Evolutionary conservation across 805 yeast genomes (phyloP), one percentile per base, ranked within the genome.

Genomic region (Candida orba): DNA sequence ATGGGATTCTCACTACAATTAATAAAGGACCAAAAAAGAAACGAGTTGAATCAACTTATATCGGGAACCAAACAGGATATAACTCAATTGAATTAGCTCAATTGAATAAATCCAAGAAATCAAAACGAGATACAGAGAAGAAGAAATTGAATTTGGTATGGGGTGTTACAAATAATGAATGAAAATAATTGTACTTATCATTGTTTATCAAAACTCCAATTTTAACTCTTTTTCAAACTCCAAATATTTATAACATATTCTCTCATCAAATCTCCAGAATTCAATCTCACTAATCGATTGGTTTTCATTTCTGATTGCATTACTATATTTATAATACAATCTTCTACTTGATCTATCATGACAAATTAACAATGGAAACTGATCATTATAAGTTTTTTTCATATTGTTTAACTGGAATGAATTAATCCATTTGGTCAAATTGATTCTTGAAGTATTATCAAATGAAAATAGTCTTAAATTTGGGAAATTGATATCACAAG

Each of bases 401-500:
- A 18, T 6, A 31, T 32, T 6, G 17, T 12, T 23, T 55, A 52
- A 6, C 33, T 57, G 56, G 25, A 60, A 54, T 1, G 40, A 33
- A 4, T 14, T 33, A 5, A 56, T 8, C 63, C 63, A 59, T 9
- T 42, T 39, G 4, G 25, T 10, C 41, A 53, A 38, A 27, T 46
- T 49, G 1, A 47, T 17, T 13, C 52, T 43, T 8, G 60, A 50
- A 6, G 47, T 41, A 39, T 54, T 59, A 41, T 63, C 64, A 20
- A 63, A 43, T 10, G 53, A 36, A n/a, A 62, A 40, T 20, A 59
- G 22, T 27, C 55, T 52, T 22, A 63, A 43, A 2, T 39, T 37
- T 4, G 56, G 52, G 33, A 60, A 54, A 1, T 39, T 24, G 23
- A 44, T 32, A 6, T 45, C 31, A 3, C 40, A 31, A 7, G 34